Conservation (phyloP, 495 filamentous ascomycete species). For the Margaritispora aquatica region DNA sequence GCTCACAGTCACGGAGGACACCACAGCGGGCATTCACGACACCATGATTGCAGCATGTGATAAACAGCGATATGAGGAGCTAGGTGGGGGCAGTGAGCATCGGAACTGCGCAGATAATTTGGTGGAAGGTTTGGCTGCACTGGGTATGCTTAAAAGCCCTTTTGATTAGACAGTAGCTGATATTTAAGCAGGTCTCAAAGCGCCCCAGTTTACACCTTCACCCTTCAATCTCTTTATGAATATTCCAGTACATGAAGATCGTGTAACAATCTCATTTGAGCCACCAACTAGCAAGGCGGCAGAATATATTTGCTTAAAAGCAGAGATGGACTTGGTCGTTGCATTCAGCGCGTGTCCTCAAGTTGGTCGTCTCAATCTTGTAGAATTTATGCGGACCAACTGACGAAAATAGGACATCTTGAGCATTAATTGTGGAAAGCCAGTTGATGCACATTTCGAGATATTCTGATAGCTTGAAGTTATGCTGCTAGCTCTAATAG, state of each 20-base stretch:
- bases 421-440: conserved; percentile 33
- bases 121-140: conserved; percentile 26
- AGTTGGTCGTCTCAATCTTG: conserved; percentile 1
- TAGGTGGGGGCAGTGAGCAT: conserved; percentile 30
- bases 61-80: conserved; percentile 29
- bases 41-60: conserved; percentile 37
- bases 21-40: conserved; percentile 35
- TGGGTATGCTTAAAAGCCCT: conserved; percentile 6
- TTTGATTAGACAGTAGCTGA: not conserved
- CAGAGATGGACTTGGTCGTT: conserved; percentile 32
- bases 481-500: no score
- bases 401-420: conserved; percentile 30
- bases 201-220: conserved; percentile 29
- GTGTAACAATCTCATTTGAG: conserved; percentile 27
- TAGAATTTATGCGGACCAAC: not conserved
- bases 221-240: conserved; percentile 46
- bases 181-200: conserved; percentile 12
- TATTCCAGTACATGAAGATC: conserved; percentile 29
- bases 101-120: conserved; percentile 39
- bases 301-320: conserved; percentile 32
- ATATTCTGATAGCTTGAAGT: no score
- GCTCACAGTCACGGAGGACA: conserved; percentile 33
- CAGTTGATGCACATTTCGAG: conserved; percentile 30
- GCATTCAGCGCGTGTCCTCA: conserved; percentile 39
- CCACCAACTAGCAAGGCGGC: conserved; percentile 29